Evolutionary conservation across 164 flowering plant species (phyloP).

Genomic region (Vitis amurensis): DNA sequence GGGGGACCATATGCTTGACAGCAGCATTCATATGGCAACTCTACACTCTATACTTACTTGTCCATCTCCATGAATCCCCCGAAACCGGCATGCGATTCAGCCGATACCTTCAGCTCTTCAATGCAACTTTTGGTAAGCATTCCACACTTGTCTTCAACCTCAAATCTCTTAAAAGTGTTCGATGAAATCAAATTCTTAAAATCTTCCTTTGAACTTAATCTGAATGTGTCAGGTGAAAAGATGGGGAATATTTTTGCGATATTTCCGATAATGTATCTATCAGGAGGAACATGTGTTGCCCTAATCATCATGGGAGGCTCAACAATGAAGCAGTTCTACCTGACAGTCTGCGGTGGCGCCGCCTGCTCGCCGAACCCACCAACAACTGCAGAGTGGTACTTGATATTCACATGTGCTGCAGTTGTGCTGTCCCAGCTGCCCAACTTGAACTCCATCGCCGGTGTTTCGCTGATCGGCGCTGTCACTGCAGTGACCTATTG

Average conservation of each 20-base stretch:
- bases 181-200: neutral
- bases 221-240: constrained; percentile 16
- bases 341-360: constrained; percentile 11
- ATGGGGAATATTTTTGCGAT: constrained; percentile 16
- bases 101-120: constrained; percentile 53
- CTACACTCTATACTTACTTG: constrained; percentile 60
- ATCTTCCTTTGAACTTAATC: no score
- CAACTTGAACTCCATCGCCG: constrained; percentile 29
- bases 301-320: constrained; percentile 25
- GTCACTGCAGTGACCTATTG: constrained; percentile 27
- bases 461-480: constrained; percentile 29
- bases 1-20: constrained; percentile 60
- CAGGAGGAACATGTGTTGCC: constrained; percentile 25
- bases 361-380: constrained; percentile 6
- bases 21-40: constrained; percentile 68
- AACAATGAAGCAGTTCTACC: constrained; percentile 14
- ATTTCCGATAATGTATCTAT: constrained; percentile 28
- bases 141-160: no score
- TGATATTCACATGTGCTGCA: constrained; percentile 23
- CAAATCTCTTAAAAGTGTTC: neutral
- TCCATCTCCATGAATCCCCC: constrained; percentile 64
- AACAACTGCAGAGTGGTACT: constrained; percentile 26
- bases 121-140: constrained; percentile 13
- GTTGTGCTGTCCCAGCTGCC: constrained; percentile 25
- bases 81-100: constrained; percentile 57